Percentiles rank a stretch among this genome's conserved stretches.
phyloP scores from a whole-genome alignment of 2,329 filamentous ascomycete genomes.

The Verticillium klebahnii region DNA sequence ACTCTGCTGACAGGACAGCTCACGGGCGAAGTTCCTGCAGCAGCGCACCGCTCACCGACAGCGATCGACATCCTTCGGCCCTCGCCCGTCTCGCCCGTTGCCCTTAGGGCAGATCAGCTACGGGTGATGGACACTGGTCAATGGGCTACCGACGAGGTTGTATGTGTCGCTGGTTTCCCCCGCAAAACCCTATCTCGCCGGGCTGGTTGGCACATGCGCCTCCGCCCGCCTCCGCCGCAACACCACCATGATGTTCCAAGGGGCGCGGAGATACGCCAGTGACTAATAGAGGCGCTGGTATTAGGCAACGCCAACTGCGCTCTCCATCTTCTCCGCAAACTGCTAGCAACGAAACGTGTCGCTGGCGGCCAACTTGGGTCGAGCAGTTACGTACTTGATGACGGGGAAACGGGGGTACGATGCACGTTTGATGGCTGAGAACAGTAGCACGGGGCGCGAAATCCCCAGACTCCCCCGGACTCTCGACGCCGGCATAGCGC shows the following conservation, averaged over 20 bases:
- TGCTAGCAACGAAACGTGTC: not conserved
- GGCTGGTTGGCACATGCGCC: not conserved
- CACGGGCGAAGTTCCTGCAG: not conserved
- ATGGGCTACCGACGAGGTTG: not conserved
- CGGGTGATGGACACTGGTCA: not conserved
- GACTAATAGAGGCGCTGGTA: conserved; percentile 2
- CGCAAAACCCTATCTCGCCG: not conserved
- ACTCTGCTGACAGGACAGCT: not conserved
- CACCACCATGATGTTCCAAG: not conserved
- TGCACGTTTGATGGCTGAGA: not conserved
- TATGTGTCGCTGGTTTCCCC: not conserved
- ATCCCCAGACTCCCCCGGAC: not conserved
- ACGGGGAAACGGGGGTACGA: not conserved
- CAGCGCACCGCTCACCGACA: not conserved
- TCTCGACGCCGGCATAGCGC: not conserved
- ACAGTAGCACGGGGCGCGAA: not conserved
- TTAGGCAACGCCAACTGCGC: conserved; percentile 1
- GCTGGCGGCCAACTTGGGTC: not conserved
- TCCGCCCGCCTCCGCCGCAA: not conserved
- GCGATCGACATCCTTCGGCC: not conserved
- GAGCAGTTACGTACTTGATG: not conserved
- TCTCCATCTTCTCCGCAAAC: conserved; percentile 3
- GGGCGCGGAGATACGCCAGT: not conserved
- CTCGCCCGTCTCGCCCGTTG: not conserved
- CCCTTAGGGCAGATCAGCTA: not conserved